phyloP scores from a whole-genome alignment of 2,329 filamentous ascomycete species.

The Aspergillus fumigatus region DNA sequence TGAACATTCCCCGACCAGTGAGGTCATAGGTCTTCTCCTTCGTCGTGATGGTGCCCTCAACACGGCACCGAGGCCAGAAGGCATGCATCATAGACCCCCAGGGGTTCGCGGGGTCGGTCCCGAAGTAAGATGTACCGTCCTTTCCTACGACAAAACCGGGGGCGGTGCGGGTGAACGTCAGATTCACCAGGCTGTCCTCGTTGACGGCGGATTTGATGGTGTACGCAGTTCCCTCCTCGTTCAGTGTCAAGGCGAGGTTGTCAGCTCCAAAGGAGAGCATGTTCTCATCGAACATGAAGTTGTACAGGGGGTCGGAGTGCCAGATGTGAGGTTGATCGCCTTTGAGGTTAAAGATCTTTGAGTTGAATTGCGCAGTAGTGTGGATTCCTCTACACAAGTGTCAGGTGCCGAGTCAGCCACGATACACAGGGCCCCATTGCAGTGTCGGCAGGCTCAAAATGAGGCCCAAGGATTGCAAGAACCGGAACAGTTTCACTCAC shows the following conservation, averaged over 20 bases:
- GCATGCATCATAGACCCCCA: constrained; percentile 91
- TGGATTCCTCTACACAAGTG: constrained; percentile 65
- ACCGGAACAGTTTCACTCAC: constrained; percentile 50
- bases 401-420: neutral
- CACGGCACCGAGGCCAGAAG: constrained; percentile 86
- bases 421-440: neutral
- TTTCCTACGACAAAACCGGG: constrained; percentile 83
- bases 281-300: constrained; percentile 79
- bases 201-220: constrained; percentile 88
- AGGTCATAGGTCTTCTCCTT: constrained; percentile 77
- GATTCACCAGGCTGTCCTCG: constrained; percentile 73
- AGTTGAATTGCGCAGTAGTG: constrained; percentile 89
- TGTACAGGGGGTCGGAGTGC: constrained; percentile 73
- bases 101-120: constrained; percentile 77
- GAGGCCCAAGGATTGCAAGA: neutral
- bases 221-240: constrained; percentile 76
- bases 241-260: constrained; percentile 78
- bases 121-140: constrained; percentile 78
- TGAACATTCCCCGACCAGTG: constrained; percentile 72
- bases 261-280: constrained; percentile 81
- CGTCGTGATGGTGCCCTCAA: constrained; percentile 80
- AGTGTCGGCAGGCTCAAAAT: neutral
- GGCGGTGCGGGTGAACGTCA: constrained; percentile 70
- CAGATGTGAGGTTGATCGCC: constrained; percentile 71
- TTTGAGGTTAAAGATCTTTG: constrained; percentile 80